Percentiles rank a stretch among this genome's conserved stretches.
Conservation (phyloP, 2,329 filamentous ascomycete genomes). For the Xylariaceae sp. region DNA sequence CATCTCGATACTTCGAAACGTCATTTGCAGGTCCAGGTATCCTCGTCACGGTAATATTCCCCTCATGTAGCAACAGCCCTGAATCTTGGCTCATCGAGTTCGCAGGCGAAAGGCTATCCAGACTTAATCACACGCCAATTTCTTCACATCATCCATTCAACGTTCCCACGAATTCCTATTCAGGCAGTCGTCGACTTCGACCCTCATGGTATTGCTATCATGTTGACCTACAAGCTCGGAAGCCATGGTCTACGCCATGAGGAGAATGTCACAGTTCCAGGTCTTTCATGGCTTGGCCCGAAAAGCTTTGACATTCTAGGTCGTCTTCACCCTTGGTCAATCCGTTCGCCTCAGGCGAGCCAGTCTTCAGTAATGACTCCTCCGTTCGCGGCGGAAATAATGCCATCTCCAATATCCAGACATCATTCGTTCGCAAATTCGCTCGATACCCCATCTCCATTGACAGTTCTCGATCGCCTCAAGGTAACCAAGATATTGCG, state of each 20-base stretch:
- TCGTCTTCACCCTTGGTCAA: neutral
- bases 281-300: constrained; percentile 67
- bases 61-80: neutral
- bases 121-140: constrained; percentile 72
- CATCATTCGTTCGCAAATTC: constrained; percentile 1
- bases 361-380: neutral
- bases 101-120: constrained; percentile 78
- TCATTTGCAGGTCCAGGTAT: constrained; percentile 59
- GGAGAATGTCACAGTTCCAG: constrained; percentile 49
- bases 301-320: constrained; percentile 46
- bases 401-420: neutral
- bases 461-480: constrained; percentile 61
- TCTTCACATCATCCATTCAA: constrained; percentile 54
- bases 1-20: constrained; percentile 56
- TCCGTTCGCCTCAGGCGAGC: neutral
- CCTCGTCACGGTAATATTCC: constrained; percentile 63
- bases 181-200: constrained; percentile 74
- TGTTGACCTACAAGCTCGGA: constrained; percentile 73
- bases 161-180: constrained; percentile 56
- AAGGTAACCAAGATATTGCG: constrained; percentile 58
- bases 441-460: constrained; percentile 31
- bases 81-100: constrained; percentile 4
- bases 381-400: constrained; percentile 1
- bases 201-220: constrained; percentile 74
- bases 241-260: constrained; percentile 67